Conservation (phyloP, 2,329 filamentous ascomycete genomes). For the Huntiella abstrusa region DNA sequence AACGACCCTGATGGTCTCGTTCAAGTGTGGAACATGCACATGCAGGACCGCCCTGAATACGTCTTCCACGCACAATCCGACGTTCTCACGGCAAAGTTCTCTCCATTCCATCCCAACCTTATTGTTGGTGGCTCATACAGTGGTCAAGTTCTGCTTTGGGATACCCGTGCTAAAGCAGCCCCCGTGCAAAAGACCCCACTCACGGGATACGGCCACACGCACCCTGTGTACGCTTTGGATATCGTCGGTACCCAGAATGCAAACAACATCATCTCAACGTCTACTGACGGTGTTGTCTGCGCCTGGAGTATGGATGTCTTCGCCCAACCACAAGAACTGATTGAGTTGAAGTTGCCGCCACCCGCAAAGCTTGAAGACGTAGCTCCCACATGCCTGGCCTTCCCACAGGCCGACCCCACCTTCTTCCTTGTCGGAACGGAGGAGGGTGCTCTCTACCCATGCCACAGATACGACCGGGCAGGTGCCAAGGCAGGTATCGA, state of each 20-base stretch:
- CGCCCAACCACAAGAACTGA: conserved; percentile 82
- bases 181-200: conserved; percentile 93
- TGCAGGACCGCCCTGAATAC: conserved; percentile 88
- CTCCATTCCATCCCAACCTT: conserved; percentile 92
- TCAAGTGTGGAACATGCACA: conserved; percentile 91
- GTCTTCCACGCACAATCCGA: conserved; percentile 93
- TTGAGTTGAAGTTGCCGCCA: conserved; percentile 69
- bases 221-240: conserved; percentile 86
- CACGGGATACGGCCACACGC: conserved; percentile 85
- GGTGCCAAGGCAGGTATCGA: conserved; percentile 95
- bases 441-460: conserved; percentile 90
- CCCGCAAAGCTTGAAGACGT: conserved; percentile 78
- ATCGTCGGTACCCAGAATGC: conserved; percentile 97
- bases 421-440: conserved; percentile 96
- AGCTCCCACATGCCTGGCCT: conserved; percentile 83
- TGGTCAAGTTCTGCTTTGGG: conserved; percentile 91
- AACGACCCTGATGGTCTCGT: conserved; percentile 87
- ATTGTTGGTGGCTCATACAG: conserved; percentile 94
- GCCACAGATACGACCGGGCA: conserved; percentile 90
- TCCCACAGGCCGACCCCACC: conserved; percentile 85
- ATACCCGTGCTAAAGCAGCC: conserved; percentile 72
- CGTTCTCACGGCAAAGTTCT: conserved; percentile 88
- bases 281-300: conserved; percentile 89
- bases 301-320: conserved; percentile 98
- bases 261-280: conserved; percentile 95